These are phyloP conservation scores for Ophiostoma perfectum DNA, from an alignment of 2,329 filamentous ascomycete genomes.

Conservation along the genomic window DNA sequence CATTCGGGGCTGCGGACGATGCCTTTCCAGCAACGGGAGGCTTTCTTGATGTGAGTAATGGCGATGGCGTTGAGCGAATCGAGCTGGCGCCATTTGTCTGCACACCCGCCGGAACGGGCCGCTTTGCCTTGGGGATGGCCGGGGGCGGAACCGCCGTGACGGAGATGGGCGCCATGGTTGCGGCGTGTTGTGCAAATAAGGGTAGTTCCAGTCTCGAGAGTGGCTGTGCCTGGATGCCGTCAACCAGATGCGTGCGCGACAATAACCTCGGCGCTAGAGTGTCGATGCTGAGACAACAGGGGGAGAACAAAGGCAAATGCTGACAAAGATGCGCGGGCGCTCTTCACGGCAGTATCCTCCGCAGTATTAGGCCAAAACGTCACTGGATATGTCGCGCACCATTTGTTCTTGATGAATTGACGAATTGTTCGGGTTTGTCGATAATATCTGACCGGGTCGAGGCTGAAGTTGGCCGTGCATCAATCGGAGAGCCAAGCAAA, in stretches of 20 bases:
- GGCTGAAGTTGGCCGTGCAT: background rate
- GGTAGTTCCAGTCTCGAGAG: background rate
- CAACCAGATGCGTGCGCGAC: background rate
- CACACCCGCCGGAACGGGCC: conserved; percentile 59
- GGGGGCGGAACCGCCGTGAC: conserved; percentile 43
- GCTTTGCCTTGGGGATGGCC: conserved; percentile 58
- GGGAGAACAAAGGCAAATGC: background rate
- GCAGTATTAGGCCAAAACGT: background rate
- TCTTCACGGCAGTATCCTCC: conserved; percentile 1
- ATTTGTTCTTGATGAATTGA: conserved; percentile 4
- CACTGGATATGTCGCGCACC: background rate
- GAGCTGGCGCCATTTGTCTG: conserved; percentile 59
- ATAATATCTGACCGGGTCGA: background rate
- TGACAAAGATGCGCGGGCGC: conserved; percentile 3
- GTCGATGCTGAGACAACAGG: background rate
- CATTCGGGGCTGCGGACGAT: conserved; percentile 37
- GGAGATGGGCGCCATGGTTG: conserved; percentile 48
- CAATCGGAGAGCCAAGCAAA: background rate
- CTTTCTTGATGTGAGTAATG: conserved; percentile 52
- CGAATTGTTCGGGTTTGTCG: background rate
- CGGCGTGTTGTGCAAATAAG: background rate
- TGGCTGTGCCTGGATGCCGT: background rate
- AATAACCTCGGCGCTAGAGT: background rate
- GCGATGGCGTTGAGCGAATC: conserved; percentile 55
- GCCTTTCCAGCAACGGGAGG: conserved; percentile 43